Evolutionary conservation across 2,329 filamentous ascomycete species (phyloP).

Genomic region (Corniculantispora saksenae): DNA sequence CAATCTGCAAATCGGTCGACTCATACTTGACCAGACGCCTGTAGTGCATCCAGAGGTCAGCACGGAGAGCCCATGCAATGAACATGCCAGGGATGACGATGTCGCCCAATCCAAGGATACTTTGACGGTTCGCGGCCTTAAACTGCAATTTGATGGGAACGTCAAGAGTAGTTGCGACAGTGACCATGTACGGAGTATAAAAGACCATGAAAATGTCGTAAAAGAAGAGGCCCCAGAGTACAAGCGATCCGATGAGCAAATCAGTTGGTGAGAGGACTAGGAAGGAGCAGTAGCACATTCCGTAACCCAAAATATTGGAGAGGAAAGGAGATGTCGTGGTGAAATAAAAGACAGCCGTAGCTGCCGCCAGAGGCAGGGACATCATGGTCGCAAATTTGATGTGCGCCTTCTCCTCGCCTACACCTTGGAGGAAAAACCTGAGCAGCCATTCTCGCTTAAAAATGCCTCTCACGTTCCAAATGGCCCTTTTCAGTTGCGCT

Average conservation of each 20-base stretch:
- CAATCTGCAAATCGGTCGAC: slow-evolving; percentile 34
- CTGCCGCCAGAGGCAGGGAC: slow-evolving; percentile 55
- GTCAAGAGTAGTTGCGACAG: slow-evolving; percentile 84
- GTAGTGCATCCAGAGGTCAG: slow-evolving; percentile 86
- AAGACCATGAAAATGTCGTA: slow-evolving; percentile 96
- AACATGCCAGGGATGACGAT: slow-evolving; percentile 91
- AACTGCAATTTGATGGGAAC: slow-evolving; percentile 92
- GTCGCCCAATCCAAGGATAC: slow-evolving; percentile 92
- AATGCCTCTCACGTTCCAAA: slow-evolving; percentile 54
- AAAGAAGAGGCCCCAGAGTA: slow-evolving; percentile 80
- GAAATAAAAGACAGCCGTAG: slow-evolving; percentile 64
- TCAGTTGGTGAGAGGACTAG: slow-evolving; percentile 87
- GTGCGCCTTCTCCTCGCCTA: slow-evolving; percentile 47
- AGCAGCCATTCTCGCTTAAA: slow-evolving; percentile 54
- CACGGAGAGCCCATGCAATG: slow-evolving; percentile 84
- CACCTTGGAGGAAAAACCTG: slow-evolving; percentile 52
- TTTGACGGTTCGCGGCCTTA: slow-evolving; percentile 60
- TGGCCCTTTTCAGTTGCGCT: slow-evolving; percentile 25
- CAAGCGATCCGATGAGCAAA: slow-evolving; percentile 76
- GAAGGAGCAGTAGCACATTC: slow-evolving; percentile 80
- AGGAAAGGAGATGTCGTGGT: slow-evolving; percentile 60
- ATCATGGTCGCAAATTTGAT: slow-evolving; percentile 60
- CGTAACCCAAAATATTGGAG: slow-evolving; percentile 84
- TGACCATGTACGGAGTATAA: slow-evolving; percentile 83
- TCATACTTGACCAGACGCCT: slow-evolving; percentile 61